Conservation (phyloP, 345 rosid species). For the Eucalyptus rudis region DNA sequence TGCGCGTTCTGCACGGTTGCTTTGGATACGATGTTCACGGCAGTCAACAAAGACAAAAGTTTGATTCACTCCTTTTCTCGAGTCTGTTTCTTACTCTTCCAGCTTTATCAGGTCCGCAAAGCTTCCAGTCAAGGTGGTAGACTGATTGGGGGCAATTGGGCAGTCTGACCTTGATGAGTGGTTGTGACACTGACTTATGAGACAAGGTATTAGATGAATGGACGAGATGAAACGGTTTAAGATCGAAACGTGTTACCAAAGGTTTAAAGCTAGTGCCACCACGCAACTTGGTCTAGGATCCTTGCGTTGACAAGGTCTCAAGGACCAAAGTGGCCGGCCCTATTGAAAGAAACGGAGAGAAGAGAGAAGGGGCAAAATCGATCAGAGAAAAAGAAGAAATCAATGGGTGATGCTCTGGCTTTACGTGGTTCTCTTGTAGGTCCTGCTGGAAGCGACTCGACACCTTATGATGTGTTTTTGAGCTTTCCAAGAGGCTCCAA, state of each 20-base stretch:
- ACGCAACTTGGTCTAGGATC: not conserved
- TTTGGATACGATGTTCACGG: not conserved
- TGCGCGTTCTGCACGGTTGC: not conserved
- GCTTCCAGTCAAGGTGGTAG: not conserved
- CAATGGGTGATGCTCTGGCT: not conserved
- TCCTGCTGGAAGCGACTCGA: not conserved
- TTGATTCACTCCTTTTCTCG: too few relatives aligned
- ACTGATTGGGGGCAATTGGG: not conserved
- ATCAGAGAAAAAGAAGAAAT: not conserved
- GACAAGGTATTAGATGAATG: not conserved
- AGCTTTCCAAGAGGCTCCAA: not conserved
- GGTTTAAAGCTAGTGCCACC: not conserved
- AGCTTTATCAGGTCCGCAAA: not conserved
- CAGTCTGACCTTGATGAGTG: not conserved
- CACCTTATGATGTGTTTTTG: not conserved
- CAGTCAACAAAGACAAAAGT: not conserved
- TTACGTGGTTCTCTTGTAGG: not conserved
- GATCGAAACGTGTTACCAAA: not conserved
- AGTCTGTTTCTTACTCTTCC: not conserved
- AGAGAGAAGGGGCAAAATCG: not conserved
- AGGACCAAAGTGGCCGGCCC: not conserved
- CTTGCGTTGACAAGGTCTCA: accelerated
- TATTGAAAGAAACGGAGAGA: not conserved
- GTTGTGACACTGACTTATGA: not conserved
- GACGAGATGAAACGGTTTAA: not conserved